Conservation (phyloP, 352 stramenopile species). For the Elongisporangium undulatum region DNA sequence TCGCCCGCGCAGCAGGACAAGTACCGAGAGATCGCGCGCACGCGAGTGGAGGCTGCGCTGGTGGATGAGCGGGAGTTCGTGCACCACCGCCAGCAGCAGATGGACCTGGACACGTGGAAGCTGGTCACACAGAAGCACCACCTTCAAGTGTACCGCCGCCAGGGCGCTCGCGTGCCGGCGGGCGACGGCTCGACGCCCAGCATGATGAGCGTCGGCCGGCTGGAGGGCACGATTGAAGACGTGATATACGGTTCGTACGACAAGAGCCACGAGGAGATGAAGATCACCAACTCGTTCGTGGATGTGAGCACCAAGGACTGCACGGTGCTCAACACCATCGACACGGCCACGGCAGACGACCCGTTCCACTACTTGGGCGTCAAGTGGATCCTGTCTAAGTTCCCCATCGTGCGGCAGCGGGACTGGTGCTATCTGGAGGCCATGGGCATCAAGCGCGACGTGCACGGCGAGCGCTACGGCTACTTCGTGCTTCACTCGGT, state of each 20-base stretch:
- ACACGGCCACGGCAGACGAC: slow-evolving; percentile 17
- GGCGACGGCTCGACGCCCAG: slow-evolving; percentile 7
- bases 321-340: slow-evolving; percentile 19
- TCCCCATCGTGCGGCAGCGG: slow-evolving; percentile 19
- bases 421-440: slow-evolving; percentile 32
- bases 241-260: slow-evolving; percentile 17
- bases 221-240: slow-evolving; percentile 16
- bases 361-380: slow-evolving; percentile 47
- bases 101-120: slow-evolving; percentile 41
- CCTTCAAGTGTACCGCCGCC: slow-evolving; percentile 33
- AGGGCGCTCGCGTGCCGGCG: slow-evolving; percentile 14
- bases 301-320: slow-evolving; percentile 16
- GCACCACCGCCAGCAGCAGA: slow-evolving; percentile 16
- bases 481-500: slow-evolving; percentile 32
- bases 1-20: slow-evolving; percentile 22
- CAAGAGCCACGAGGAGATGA: slow-evolving; percentile 18
- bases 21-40: slow-evolving; percentile 16
- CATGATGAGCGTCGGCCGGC: slow-evolving; percentile 14
- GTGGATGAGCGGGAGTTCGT: slow-evolving; percentile 24
- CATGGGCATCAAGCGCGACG: slow-evolving; percentile 19
- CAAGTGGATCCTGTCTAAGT: slow-evolving; percentile 31
- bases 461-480: slow-evolving; percentile 18
- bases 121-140: slow-evolving; percentile 26
- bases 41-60: slow-evolving; percentile 21
- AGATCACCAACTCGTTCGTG: slow-evolving; percentile 11